A percentile compares a stretch with the other conserved stretches of the same genome.
Evolutionary conservation across 1,284 basidiomycete genomes (phyloP).

Genomic region (Malassezia dermatis): DNA sequence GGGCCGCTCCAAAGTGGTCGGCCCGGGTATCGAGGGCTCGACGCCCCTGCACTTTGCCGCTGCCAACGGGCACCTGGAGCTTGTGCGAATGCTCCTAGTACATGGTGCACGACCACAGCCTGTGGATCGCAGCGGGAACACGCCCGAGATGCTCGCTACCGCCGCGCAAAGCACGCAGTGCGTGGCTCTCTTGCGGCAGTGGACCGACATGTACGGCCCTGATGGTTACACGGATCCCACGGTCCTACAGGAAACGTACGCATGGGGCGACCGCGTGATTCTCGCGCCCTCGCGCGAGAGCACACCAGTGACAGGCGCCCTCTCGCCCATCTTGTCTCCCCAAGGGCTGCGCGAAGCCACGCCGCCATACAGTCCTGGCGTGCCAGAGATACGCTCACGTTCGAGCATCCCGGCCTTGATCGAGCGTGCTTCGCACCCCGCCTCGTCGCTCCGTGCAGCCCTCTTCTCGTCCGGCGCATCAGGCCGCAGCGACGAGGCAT

Average conservation of each 20-base stretch:
- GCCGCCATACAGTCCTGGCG: neutral
- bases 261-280: constrained; percentile 1
- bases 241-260: constrained; percentile 1
- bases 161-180: constrained; percentile 26
- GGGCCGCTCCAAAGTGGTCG: constrained; percentile 3
- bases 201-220: constrained; percentile 27
- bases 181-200: constrained; percentile 26
- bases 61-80: constrained; percentile 36
- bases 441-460: constrained; percentile 30
- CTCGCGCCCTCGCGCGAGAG: neutral
- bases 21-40: constrained; percentile 35
- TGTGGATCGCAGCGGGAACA: constrained; percentile 28
- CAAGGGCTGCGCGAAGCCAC: neutral
- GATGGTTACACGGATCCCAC: constrained; percentile 22
- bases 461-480: constrained; percentile 12
- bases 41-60: constrained; percentile 45
- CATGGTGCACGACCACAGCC: constrained; percentile 32
- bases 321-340: neutral
- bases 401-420: constrained; percentile 32
- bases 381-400: constrained; percentile 22
- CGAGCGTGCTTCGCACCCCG: constrained; percentile 38
- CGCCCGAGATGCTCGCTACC: constrained; percentile 31
- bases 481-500: neutral
- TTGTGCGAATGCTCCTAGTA: constrained; percentile 34
- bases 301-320: neutral